Conservation (phyloP, 371 early-diverging fungal species). For the Syncephalastrum sp. region DNA sequence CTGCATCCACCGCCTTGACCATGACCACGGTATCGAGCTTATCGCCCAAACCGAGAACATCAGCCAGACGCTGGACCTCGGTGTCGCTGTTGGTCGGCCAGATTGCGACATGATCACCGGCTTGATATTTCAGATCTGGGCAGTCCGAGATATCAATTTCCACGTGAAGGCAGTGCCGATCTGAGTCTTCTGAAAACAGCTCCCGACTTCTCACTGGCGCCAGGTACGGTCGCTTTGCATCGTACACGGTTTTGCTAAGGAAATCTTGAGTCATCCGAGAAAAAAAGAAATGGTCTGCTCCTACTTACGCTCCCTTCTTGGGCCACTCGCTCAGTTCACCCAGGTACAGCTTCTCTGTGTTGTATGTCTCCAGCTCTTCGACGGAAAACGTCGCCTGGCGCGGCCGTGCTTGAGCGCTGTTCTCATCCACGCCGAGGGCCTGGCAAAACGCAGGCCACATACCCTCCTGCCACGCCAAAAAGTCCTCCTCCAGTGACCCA, state of each 20-base stretch:
- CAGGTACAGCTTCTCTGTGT: constrained; percentile 47
- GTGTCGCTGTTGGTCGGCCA: constrained; percentile 85
- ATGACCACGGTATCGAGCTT: constrained; percentile 66
- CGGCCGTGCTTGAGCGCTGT: constrained; percentile 33
- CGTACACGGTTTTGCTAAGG: constrained; percentile 44
- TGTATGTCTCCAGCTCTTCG: constrained; percentile 32
- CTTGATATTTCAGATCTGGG: constrained; percentile 72
- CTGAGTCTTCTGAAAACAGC: constrained; percentile 59
- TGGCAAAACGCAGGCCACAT: constrained; percentile 79
- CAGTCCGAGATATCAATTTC: constrained; percentile 86
- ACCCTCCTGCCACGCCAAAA: constrained; percentile 88
- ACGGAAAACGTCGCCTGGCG: constrained; percentile 47
- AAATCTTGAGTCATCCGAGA: constrained; percentile 1
- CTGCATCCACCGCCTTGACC: constrained; percentile 62
- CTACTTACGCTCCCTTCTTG: constrained; percentile 23
- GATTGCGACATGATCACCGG: constrained; percentile 96
- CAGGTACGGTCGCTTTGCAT: constrained; percentile 82
- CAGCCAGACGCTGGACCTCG: constrained; percentile 68
- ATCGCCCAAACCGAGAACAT: constrained; percentile 60
- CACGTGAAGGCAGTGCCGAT: constrained; percentile 88
- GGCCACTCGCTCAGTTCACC: constrained; percentile 60
- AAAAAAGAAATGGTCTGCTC: not conserved
- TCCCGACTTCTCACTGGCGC: constrained; percentile 65
- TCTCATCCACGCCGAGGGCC: constrained; percentile 66
- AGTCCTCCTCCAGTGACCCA: constrained; percentile 93